Percentiles rank a stretch among this genome's conserved stretches.
These are phyloP conservation scores for Penicillium turbatum DNA, from an alignment of 495 filamentous ascomycete genomes.

Conservation along the genomic window DNA sequence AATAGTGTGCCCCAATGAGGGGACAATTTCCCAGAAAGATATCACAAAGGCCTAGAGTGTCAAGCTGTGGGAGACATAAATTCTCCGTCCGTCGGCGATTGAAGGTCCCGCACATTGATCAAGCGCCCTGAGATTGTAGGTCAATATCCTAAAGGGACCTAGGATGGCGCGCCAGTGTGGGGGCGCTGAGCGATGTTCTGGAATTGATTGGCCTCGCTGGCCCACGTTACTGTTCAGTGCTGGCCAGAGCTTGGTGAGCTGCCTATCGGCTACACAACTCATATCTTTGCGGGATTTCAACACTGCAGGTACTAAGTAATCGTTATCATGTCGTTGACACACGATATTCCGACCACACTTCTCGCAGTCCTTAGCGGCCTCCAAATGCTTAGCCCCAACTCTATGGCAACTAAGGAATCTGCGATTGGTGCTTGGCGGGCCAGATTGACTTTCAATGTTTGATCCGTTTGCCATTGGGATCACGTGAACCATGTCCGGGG, in stretches of 20 bases:
- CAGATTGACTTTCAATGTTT: neutral
- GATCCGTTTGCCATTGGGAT: neutral
- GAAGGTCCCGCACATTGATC: neutral
- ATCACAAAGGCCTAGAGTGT: no score
- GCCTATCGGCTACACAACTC: slow-evolving; percentile 2
- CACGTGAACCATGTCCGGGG: neutral
- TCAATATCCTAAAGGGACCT: neutral
- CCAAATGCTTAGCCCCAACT: neutral
- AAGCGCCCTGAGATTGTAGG: neutral
- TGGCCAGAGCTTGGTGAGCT: neutral
- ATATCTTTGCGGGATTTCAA: slow-evolving; percentile 3
- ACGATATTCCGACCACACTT: neutral
- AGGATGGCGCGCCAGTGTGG: slow-evolving; percentile 3
- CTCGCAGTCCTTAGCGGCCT: neutral
- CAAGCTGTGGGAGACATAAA: no score
- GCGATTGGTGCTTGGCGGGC: slow-evolving; percentile 1
- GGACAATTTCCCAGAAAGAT: no score
- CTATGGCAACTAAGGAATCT: neutral
- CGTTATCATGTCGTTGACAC: neutral
- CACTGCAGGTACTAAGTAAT: neutral
- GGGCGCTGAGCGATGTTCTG: neutral
- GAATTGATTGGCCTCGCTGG: neutral
- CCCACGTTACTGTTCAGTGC: neutral
- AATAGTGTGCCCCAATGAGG: no score
- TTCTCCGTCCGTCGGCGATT: neutral